Conservation (phyloP, 768 basidiomycete genomes). For the Pholiota conissans region DNA sequence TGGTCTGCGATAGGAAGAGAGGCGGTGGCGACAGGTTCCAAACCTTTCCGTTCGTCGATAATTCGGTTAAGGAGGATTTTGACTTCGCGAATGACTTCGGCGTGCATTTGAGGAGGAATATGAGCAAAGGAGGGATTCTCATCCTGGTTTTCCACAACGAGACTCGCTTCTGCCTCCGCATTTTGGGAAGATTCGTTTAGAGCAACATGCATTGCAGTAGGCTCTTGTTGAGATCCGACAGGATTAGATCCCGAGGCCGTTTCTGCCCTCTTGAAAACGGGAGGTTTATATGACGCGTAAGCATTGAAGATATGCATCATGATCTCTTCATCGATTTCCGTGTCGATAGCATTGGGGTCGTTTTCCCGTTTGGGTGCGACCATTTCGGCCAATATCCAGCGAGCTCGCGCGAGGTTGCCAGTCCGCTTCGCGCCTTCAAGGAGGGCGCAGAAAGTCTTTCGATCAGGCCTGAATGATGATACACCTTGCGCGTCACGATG, state of each 20-base stretch:
- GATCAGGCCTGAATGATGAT: conserved; percentile 60
- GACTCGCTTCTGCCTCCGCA: not conserved
- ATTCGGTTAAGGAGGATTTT: conserved; percentile 65
- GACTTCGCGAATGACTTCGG: conserved; percentile 74
- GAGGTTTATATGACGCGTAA: conserved; percentile 78
- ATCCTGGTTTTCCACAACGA: conserved; percentile 8
- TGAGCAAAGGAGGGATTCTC: conserved; percentile 41
- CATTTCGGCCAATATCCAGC: conserved; percentile 93
- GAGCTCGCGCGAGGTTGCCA: conserved; percentile 77
- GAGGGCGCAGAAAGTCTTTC: conserved; percentile 76
- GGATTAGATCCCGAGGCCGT: conserved; percentile 4
- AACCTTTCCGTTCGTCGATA: conserved; percentile 38
- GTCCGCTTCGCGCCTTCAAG: conserved; percentile 86
- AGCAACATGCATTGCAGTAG: not conserved
- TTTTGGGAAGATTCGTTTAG: not conserved
- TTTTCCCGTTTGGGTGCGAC: conserved; percentile 38
- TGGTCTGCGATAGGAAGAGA: conserved; percentile 12
- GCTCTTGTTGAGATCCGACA: conserved; percentile 1
- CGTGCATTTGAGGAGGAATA: conserved; percentile 68
- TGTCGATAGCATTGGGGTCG: conserved; percentile 22
- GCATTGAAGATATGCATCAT: conserved; percentile 87
- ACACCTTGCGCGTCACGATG: conserved; percentile 64
- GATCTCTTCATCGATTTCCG: conserved; percentile 58
- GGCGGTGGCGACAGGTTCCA: not conserved
- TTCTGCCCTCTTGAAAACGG: conserved; percentile 50